phyloP scores from a whole-genome alignment of 352 stramenopile species.

The Globisporangium paddicum region DNA sequence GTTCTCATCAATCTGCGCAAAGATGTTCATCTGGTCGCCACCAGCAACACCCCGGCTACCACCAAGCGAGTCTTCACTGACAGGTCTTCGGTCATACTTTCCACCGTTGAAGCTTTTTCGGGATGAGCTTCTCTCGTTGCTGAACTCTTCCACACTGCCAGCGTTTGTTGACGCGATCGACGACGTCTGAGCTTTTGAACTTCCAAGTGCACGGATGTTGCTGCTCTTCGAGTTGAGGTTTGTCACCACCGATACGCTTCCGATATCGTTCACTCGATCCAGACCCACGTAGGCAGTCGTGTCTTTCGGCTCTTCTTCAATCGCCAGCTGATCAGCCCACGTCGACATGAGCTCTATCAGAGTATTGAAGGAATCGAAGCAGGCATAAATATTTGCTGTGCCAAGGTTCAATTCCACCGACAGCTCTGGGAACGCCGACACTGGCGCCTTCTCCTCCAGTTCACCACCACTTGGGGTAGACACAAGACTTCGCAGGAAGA shows the following conservation, averaged over 20 bases:
- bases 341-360: constrained; percentile 66
- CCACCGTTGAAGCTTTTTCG: constrained; percentile 1
- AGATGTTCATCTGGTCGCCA: constrained; percentile 37
- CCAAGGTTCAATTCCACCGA: constrained; percentile 79
- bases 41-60: constrained; percentile 1
- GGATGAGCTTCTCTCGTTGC: not conserved
- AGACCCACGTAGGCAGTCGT: constrained; percentile 77
- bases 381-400: constrained; percentile 86
- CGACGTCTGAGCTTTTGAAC: constrained; percentile 7
- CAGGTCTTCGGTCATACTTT: constrained; percentile 18
- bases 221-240: constrained; percentile 44
- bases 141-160: not conserved
- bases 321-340: constrained; percentile 68
- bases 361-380: constrained; percentile 88
- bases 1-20: constrained; percentile 78
- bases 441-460: constrained; percentile 29
- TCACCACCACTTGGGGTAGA: constrained; percentile 19
- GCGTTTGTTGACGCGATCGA: not conserved
- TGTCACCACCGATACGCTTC: constrained; percentile 68
- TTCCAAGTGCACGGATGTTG: constrained; percentile 21
- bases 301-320: constrained; percentile 57
- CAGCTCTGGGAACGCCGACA: constrained; percentile 57
- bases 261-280: constrained; percentile 49
- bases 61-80: constrained; percentile 15
- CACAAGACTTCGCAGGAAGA: constrained; percentile 74